A percentile compares a stretch with the other conserved stretches of the same genome.
Conservation (phyloP, 2,329 filamentous ascomycete genomes). For the Colletotrichum falcatum region DNA sequence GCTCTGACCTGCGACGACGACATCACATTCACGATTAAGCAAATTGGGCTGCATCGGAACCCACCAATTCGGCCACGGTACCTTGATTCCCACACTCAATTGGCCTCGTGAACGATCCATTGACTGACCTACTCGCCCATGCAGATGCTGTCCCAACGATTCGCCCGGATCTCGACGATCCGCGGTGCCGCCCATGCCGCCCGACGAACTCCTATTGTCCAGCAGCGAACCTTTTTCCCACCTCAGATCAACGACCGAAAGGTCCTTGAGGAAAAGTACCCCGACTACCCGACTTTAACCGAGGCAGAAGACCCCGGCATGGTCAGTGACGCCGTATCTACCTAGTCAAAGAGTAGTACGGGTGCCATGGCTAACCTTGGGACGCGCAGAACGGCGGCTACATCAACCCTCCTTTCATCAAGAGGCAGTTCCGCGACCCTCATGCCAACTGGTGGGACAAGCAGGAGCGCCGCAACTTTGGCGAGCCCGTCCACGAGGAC, state of each 20-base stretch:
- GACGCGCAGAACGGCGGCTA: conserved; percentile 82
- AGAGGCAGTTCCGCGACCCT: conserved; percentile 93
- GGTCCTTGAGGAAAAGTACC: conserved; percentile 64
- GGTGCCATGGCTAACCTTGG: conserved; percentile 43
- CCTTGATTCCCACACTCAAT: conserved; percentile 9
- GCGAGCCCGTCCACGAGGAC: conserved; percentile 96
- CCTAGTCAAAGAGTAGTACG: background rate
- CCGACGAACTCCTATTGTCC: conserved; percentile 64
- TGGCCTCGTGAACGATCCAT: background rate
- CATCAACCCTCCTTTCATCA: conserved; percentile 81
- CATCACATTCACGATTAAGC: conserved; percentile 42
- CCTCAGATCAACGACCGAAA: conserved; percentile 59
- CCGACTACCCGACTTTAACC: conserved; percentile 59
- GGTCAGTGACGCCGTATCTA: conserved; percentile 61
- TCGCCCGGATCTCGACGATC: conserved; percentile 62
- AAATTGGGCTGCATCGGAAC: conserved; percentile 50
- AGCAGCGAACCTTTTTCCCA: conserved; percentile 70
- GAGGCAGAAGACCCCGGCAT: conserved; percentile 75
- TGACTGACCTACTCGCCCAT: background rate
- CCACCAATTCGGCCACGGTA: conserved; percentile 51
- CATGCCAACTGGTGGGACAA: conserved; percentile 97
- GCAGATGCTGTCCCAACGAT: conserved; percentile 72
- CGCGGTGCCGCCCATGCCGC: conserved; percentile 59
- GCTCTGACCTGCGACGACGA: conserved; percentile 43
- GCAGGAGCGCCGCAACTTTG: conserved; percentile 96